Base-by-base conservation (phyloP, 2,329 filamentous ascomycete species). In the Cordyceps cateniannulata region DNA sequence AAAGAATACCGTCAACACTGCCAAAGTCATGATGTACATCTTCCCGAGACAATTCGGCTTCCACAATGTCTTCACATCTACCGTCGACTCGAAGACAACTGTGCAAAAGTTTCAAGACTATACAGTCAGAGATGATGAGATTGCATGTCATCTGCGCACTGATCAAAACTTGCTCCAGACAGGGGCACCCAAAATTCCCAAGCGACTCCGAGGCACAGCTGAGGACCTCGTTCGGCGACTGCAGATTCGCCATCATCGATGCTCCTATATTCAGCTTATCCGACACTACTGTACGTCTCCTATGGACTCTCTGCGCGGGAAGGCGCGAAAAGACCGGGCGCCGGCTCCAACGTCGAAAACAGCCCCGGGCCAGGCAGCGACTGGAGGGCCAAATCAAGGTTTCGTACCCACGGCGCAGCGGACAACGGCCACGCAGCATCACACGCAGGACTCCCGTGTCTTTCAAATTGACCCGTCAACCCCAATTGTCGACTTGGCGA, bases 11-110 rank as follows among this genome's bases (percentile, higher is more conserved):
- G 69, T 73, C 14, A 82, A 88, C 64, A 89, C 86, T 0, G 69
- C 85, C 12, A 90, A 89, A 66, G 75, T 96, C 22, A 85, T 96
- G 83, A 95, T 93, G 79, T 93, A 98, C 72, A 86, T 99, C 1
- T 99, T 99, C 67, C 95, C 95, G 35, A 82, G 88, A 12, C 93
- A 98, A 69, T 98, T 96, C 69, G 85, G 85, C 16, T 77, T 99
- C 3, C 91, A 96, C 69, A 99, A 98, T 72, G 91, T 89, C n/a
- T 97, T 98, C 70, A 91, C 86, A 0, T 90, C 86, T 5, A 75
- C 77, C 3, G 80, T 88, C 18, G 82, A 95, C 70, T 71, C 70
- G 24, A 81, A 75, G 53, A 83, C 90, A 67, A 93, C 88, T 0
- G 78, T 84, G 0, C 88, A 93, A 66, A 83, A 82, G 27, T 87